Conservation (phyloP, 305 asterid species). For the Caryopteris hybrid region DNA sequence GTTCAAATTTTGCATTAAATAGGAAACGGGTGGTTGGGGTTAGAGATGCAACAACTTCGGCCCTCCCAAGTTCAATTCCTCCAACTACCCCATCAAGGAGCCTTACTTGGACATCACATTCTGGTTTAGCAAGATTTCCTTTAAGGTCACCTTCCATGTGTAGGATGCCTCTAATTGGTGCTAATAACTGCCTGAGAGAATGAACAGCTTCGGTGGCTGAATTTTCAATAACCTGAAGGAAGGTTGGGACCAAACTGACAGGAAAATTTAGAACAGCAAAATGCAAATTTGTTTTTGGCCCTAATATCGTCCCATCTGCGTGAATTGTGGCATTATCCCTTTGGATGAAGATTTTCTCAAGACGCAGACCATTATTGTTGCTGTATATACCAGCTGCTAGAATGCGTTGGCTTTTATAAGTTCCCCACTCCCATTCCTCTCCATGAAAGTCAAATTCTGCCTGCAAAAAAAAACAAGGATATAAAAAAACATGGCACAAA, state of each 20-base stretch:
- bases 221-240: constrained; percentile 88
- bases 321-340: constrained; percentile 97
- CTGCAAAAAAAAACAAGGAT: constrained; percentile 32
- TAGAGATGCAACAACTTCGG: constrained; percentile 96
- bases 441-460: constrained; percentile 98
- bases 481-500: constrained; percentile 1
- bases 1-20: constrained; percentile 94
- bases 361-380: constrained; percentile 96
- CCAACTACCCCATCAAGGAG: constrained; percentile 96
- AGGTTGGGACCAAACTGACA: constrained; percentile 88
- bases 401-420: constrained; percentile 93
- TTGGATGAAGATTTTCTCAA: constrained; percentile 95
- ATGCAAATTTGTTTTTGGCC: constrained; percentile 93
- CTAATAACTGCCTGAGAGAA: constrained; percentile 82
- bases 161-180: constrained; percentile 90
- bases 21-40: constrained; percentile 89
- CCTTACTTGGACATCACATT: constrained; percentile 98
- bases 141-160: constrained; percentile 99
- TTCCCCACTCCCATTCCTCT: constrained; percentile 99
- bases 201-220: constrained; percentile 93
- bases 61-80: constrained; percentile 96
- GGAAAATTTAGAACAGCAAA: constrained; percentile 97
- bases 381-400: constrained; percentile 97
- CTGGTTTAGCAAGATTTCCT: constrained; percentile 95
- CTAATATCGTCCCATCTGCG: constrained; percentile 94